Conservation (phyloP, 2,329 filamentous ascomycete species). For the Hymenotorrendiella dingleyae region DNA sequence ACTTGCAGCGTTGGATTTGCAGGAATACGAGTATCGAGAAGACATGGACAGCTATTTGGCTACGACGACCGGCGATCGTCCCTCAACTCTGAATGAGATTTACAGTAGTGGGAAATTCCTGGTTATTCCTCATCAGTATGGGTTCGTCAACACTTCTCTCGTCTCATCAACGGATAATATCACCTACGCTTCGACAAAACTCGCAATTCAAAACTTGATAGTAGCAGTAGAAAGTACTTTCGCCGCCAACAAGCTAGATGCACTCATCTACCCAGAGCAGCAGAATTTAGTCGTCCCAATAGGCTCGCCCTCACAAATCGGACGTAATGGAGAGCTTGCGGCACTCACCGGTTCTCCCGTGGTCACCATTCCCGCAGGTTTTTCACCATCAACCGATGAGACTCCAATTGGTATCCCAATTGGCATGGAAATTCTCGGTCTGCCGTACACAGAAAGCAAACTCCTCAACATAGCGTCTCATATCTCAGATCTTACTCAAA, state of each 20-base stretch:
- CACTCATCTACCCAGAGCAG: conserved; percentile 59
- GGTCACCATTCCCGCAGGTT: conserved; percentile 46
- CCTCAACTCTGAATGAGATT: conserved; percentile 42
- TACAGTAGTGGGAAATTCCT: conserved; percentile 48
- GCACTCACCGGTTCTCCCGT: conserved; percentile 37
- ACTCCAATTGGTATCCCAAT: conserved; percentile 55
- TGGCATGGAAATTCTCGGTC: conserved; percentile 58
- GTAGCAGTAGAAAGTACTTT: conserved; percentile 46
- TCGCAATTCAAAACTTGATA: conserved; percentile 47
- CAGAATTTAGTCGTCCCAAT: conserved; percentile 55
- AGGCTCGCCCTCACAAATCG: conserved; percentile 50
- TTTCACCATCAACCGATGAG: conserved; percentile 40
- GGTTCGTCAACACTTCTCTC: conserved; percentile 45
- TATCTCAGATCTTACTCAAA: conserved; percentile 41
- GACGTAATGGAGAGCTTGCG: conserved; percentile 44
- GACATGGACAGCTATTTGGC: conserved; percentile 50
- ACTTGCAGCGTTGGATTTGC: conserved; percentile 50
- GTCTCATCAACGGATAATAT: conserved; percentile 45
- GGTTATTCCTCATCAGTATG: conserved; percentile 53
- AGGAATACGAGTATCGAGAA: conserved; percentile 54
- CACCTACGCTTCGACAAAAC: conserved; percentile 42
- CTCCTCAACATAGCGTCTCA: conserved; percentile 47
- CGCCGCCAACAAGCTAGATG: conserved; percentile 43
- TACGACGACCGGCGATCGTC: conserved; percentile 37
- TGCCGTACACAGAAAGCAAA: conserved; percentile 48